Evolutionary conservation across 176 grass and related monocot species (phyloP).

Genomic region (Aegilops sharonensis): DNA sequence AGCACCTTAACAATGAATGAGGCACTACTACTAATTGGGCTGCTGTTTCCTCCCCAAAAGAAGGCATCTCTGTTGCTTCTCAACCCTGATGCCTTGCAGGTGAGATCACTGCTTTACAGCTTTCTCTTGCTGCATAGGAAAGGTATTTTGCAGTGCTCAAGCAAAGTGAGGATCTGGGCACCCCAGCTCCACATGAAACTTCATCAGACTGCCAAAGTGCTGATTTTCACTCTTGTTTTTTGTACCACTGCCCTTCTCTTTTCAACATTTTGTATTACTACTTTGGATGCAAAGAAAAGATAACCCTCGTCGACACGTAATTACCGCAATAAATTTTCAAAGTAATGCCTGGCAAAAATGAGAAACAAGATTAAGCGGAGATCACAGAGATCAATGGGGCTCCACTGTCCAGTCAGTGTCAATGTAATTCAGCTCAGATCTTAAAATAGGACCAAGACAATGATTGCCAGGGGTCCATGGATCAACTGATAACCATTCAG

Average conservation of each 20-base stretch:
- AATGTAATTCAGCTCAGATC: background rate
- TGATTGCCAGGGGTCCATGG: constrained; percentile 13
- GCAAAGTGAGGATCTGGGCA: constrained; percentile 37
- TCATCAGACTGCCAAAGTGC: background rate
- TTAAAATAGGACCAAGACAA: constrained; percentile 21
- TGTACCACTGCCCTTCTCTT: background rate
- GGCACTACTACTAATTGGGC: background rate
- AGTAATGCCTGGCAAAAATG: background rate
- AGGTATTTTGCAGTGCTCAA: constrained; percentile 50
- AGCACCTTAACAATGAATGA: background rate
- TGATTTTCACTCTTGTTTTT: background rate
- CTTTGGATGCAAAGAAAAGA: background rate
- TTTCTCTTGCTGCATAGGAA: constrained; percentile 50
- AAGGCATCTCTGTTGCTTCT: constrained; percentile 21
- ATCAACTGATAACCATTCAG: constrained; percentile 27
- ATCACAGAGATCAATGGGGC: background rate
- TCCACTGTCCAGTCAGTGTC: background rate
- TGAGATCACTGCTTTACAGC: constrained; percentile 35
- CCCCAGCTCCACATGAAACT: background rate
- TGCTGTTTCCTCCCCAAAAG: background rate
- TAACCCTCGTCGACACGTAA: background rate
- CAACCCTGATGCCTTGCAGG: constrained; percentile 14
- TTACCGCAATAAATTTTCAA: background rate
- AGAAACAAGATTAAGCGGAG: background rate
- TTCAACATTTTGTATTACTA: background rate